Conservation (phyloP, 116 monocot genomes). For the Phalaenopsis hybrid region DNA sequence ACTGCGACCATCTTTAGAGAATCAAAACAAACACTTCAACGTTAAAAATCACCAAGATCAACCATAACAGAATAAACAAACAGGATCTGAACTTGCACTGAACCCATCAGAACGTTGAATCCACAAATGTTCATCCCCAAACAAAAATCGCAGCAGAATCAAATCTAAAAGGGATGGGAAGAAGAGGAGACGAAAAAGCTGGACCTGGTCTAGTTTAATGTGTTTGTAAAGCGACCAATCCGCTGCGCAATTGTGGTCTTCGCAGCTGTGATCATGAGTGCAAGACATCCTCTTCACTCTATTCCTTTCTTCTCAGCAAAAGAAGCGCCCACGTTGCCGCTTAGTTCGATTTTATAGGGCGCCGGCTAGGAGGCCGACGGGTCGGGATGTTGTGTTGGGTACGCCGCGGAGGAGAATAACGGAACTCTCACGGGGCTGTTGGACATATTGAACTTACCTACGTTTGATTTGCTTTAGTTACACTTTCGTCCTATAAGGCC, state of each 20-base stretch:
- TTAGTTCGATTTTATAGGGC: no score
- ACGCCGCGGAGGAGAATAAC: no score
- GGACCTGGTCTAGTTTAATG: constrained; percentile 71
- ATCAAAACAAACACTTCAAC: background rate
- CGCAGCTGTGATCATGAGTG: constrained; percentile 95
- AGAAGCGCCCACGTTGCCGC: background rate
- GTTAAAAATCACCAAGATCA: background rate
- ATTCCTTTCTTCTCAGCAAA: no score
- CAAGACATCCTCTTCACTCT: constrained; percentile 37
- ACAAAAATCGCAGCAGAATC: background rate
- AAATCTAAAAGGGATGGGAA: background rate
- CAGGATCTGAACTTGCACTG: background rate
- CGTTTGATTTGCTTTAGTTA: no score
- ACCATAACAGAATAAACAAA: background rate
- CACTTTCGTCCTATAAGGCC: no score
- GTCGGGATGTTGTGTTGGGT: no score
- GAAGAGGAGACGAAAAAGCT: background rate
- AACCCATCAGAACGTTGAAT: background rate
- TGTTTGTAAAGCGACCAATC: constrained; percentile 94
- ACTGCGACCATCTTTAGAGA: background rate
- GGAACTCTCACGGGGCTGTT: no score
- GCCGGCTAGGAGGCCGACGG: no score
- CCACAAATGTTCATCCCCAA: background rate
- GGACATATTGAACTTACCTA: no score
- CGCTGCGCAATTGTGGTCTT: constrained; percentile 87